Percentiles rank a stretch among this genome's conserved stretches.
These are phyloP conservation scores for Dothistroma septosporum DNA, from an alignment of 2,329 filamentous ascomycete species.

Conservation along the genomic window DNA sequence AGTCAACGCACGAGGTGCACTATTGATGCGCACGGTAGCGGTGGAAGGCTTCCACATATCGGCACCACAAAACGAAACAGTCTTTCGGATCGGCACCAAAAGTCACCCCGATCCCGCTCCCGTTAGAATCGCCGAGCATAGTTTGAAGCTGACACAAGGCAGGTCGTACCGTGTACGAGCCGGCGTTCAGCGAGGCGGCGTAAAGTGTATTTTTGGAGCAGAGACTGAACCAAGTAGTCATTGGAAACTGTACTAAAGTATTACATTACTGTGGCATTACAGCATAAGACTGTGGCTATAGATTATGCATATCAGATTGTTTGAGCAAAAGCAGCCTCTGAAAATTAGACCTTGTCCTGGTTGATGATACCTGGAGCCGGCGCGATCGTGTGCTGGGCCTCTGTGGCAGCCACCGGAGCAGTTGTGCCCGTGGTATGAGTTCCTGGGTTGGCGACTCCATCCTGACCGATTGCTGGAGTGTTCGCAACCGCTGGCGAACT, in stretches of 20 bases:
- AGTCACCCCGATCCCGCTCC: background rate
- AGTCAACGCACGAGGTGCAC: background rate
- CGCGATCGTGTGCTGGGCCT: background rate
- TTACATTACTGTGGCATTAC: no score
- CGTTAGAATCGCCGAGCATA: background rate
- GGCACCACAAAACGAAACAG: background rate
- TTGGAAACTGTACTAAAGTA: no score
- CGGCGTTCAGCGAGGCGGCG: no score
- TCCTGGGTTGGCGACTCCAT: background rate
- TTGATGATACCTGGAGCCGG: background rate
- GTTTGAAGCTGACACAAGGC: background rate
- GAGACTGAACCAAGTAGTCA: no score
- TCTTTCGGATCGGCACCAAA: background rate
- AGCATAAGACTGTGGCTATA: background rate
- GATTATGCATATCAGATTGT: background rate
- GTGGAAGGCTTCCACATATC: background rate
- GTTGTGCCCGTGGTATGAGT: background rate
- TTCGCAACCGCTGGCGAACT: slow-evolving; percentile 23
- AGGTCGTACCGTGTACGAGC: background rate
- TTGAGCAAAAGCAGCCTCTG: background rate
- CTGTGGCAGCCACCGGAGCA: background rate
- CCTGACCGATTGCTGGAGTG: background rate
- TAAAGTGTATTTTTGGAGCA: no score
- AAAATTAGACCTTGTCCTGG: background rate
- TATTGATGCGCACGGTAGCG: background rate